Conservation (phyloP, 179 eudicot genomes). For the Drosera spatulata region DNA sequence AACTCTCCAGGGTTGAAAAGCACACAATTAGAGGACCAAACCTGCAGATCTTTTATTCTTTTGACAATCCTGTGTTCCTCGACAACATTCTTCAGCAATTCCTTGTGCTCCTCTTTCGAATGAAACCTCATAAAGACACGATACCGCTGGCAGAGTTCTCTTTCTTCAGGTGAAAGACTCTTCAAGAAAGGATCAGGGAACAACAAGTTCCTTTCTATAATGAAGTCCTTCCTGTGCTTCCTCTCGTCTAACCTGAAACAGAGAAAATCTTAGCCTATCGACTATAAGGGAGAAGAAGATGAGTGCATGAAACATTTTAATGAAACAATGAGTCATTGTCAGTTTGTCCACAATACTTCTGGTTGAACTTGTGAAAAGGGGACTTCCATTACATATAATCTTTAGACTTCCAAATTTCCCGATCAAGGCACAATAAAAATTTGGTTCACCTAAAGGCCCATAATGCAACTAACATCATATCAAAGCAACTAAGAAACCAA, state of each 20-base stretch:
- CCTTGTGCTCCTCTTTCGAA: conserved; percentile 69
- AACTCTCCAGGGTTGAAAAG: background rate
- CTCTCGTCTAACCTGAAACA: conserved; percentile 77
- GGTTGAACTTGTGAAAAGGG: too few relatives aligned
- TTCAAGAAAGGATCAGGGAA: conserved; percentile 65
- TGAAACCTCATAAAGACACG: conserved; percentile 80
- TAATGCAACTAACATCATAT: too few relatives aligned
- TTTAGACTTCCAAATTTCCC: too few relatives aligned
- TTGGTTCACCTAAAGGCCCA: too few relatives aligned
- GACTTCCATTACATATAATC: too few relatives aligned
- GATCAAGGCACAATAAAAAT: too few relatives aligned
- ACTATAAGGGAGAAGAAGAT: too few relatives aligned
- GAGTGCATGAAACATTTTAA: too few relatives aligned
- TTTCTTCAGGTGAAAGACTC: conserved; percentile 61
- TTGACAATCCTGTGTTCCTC: conserved; percentile 60
- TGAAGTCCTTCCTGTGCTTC: conserved; percentile 76
- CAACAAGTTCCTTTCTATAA: conserved; percentile 68
- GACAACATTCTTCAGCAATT: conserved; percentile 46
- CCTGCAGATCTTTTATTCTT: conserved; percentile 72
- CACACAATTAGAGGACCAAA: conserved; percentile 1
- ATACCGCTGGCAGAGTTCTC: conserved; percentile 57
- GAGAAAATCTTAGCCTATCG: background rate
- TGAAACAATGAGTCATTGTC: too few relatives aligned
- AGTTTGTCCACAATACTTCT: too few relatives aligned
- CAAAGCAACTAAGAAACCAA: too few relatives aligned